A percentile compares a stretch with the other conserved stretches of the same genome.
These are phyloP conservation scores for Botryotinia calthae DNA, from an alignment of 2,329 filamentous ascomycete genomes.

Conservation along the genomic window DNA sequence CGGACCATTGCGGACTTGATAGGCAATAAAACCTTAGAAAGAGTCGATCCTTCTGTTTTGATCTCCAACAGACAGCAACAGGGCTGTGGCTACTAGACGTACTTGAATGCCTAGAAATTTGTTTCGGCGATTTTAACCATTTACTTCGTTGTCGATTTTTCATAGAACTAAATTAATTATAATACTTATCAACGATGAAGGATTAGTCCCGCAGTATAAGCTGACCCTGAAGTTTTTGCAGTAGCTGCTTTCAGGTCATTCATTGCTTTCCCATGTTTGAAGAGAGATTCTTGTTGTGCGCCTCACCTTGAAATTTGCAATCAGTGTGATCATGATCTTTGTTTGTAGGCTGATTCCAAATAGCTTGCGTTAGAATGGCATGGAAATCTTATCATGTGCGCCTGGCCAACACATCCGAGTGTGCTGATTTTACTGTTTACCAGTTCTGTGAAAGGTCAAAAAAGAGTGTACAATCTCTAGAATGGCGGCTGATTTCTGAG, in stretches of 20 bases:
- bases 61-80: conserved; percentile 1
- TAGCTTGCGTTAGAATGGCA: accelerated
- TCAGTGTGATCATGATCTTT: not conserved
- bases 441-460: not conserved
- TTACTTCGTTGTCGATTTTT: not conserved
- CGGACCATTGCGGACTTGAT: not conserved
- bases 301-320: not conserved
- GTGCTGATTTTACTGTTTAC: not conserved
- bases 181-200: not conserved
- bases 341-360: not conserved
- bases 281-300: not conserved
- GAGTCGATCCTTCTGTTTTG: conserved; percentile 10
- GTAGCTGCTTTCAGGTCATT: not conserved
- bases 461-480: not conserved
- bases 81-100: not conserved
- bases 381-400: not conserved
- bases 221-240: too few relatives aligned
- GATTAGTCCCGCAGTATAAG: too few relatives aligned
- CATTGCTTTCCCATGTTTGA: not conserved
- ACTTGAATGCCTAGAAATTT: not conserved
- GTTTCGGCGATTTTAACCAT: not conserved
- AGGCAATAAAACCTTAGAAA: not conserved
- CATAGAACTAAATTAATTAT: not conserved
- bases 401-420: not conserved
- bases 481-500: not conserved